Conservation (phyloP, 345 rosid species). For the Aquilaria sinensis region DNA sequence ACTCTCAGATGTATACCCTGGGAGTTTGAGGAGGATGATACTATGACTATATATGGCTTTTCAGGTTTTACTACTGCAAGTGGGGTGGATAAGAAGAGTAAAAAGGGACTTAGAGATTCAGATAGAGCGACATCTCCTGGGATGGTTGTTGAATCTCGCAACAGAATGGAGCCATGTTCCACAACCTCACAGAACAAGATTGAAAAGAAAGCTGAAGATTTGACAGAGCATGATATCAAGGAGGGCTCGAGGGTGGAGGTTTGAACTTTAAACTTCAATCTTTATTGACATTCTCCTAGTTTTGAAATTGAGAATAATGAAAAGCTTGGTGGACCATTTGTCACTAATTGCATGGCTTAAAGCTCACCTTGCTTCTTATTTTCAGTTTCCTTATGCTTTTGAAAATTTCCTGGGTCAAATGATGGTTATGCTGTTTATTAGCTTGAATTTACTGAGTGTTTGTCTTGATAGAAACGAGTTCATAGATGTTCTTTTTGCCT, state of each 20-base stretch:
- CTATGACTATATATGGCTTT: constrained; percentile 33
- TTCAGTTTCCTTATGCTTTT: background rate
- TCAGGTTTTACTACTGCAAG: constrained; percentile 26
- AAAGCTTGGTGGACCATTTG: background rate
- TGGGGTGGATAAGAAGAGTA: constrained; percentile 41
- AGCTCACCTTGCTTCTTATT: background rate
- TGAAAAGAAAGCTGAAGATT: constrained; percentile 25
- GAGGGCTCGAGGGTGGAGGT: constrained; percentile 91
- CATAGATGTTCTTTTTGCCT: too few species aligned
- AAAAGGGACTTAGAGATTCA: constrained; percentile 32
- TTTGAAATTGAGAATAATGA: background rate
- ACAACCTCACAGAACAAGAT: constrained; percentile 24
- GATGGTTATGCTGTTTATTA: too few species aligned
- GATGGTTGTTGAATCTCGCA: constrained; percentile 37
- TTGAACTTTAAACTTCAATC: constrained; percentile 16
- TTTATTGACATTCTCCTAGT: background rate
- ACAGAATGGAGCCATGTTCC: constrained; percentile 29
- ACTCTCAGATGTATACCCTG: constrained; percentile 23
- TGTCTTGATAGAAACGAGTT: too few species aligned
- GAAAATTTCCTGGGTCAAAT: too few species aligned
- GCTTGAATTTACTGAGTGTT: too few species aligned
- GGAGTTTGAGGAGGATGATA: constrained; percentile 36
- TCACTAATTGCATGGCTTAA: background rate
- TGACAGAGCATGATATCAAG: constrained; percentile 39
- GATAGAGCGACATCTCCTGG: constrained; percentile 32